Evolutionary conservation across 2,329 filamentous ascomycete genomes (phyloP).

Genomic region (Botryotinia convoluta): DNA sequence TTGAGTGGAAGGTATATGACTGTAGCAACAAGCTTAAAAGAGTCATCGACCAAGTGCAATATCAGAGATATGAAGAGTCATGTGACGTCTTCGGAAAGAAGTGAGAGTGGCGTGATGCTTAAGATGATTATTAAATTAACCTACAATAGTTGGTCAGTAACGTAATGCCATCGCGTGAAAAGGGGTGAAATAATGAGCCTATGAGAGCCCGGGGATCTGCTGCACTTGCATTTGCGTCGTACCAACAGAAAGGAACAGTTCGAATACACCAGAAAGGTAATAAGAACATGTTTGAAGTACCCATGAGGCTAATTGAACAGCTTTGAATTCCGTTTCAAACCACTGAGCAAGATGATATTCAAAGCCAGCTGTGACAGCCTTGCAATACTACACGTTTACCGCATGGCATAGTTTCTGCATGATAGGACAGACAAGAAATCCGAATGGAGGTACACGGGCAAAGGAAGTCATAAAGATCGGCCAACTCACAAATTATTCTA

Average conservation of each 20-base stretch:
- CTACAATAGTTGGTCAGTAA: not conserved
- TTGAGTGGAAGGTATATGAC: not conserved
- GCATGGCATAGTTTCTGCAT: not conserved
- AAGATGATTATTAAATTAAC: not conserved
- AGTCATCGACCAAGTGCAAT: not conserved
- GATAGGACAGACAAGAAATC: not conserved
- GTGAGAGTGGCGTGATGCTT: not conserved
- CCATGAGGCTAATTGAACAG: not conserved
- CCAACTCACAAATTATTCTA: not conserved
- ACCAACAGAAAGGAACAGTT: not conserved
- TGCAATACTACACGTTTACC: not conserved
- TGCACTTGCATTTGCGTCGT: not conserved
- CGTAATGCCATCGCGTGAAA: not conserved
- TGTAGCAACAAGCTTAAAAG: not conserved
- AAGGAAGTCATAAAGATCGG: not conserved
- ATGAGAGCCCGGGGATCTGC: not conserved
- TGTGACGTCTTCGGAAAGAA: not conserved
- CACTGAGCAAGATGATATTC: not conserved
- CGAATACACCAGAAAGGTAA: not conserved
- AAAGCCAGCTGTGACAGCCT: not conserved
- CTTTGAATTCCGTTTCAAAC: no score
- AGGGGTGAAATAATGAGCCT: not conserved
- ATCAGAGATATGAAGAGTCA: not conserved
- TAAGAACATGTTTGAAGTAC: not conserved
- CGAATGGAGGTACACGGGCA: not conserved